Conservation (phyloP, 495 filamentous ascomycete species). For the Trichoderma reesei region DNA sequence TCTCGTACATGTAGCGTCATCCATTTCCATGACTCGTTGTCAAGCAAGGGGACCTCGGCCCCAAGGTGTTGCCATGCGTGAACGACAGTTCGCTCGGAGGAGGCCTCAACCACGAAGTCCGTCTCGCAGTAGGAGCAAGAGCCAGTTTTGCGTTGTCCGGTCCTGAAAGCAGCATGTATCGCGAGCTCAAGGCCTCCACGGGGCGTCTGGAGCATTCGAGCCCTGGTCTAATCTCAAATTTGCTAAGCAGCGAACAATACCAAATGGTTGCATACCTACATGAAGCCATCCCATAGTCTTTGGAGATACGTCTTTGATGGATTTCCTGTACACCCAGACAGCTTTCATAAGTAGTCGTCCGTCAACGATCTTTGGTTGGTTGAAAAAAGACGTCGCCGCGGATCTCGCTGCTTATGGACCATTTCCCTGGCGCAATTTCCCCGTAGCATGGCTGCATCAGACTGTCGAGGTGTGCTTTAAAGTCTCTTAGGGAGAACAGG, state of each 20-base stretch:
- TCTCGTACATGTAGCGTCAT: no score
- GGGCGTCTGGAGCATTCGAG: no score
- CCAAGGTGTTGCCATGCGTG: background rate
- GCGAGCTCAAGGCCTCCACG: no score
- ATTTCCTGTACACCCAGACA: background rate
- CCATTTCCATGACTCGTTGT: background rate
- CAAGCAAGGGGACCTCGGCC: background rate
- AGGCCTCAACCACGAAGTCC: background rate
- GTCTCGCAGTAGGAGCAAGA: background rate
- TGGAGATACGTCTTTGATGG: background rate
- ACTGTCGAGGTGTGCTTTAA: background rate
- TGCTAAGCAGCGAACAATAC: no score
- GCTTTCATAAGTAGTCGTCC: background rate
- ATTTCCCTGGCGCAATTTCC: background rate
- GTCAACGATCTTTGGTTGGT: background rate
- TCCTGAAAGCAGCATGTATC: background rate
- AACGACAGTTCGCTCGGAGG: background rate
- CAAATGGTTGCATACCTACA: no score
- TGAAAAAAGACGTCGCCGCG: background rate
- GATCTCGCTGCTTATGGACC: background rate
- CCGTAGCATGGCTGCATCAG: background rate
- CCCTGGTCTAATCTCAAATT: no score
- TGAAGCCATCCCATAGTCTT: background rate
- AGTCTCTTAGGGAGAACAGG: background rate
- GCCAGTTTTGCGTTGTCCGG: no score